Evolutionary conservation across 129 eudicot species (phyloP).

Genomic region (Kitagawia praeruptora): DNA sequence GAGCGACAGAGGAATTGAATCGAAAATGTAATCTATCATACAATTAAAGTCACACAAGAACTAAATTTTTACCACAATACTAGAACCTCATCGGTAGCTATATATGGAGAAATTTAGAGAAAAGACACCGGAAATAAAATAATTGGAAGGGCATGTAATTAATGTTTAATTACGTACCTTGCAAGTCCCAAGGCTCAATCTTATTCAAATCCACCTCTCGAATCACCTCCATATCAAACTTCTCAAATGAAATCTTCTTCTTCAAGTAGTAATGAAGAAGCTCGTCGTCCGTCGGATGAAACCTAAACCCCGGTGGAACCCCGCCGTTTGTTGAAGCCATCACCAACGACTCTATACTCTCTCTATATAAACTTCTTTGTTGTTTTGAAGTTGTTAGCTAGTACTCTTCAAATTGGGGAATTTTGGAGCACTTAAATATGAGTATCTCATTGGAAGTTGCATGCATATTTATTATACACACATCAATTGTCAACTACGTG

Average conservation of each 20-base stretch:
- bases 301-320: slow-evolving; percentile 94
- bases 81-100: too few relatives aligned
- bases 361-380: neutral
- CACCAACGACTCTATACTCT: neutral
- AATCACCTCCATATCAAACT: slow-evolving; percentile 93
- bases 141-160: too few relatives aligned
- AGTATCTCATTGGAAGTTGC: neutral
- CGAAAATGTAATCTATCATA: too few relatives aligned
- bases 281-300: slow-evolving; percentile 95
- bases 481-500: slow-evolving; percentile 29
- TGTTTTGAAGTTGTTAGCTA: neutral
- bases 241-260: slow-evolving; percentile 71
- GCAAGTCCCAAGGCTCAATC: slow-evolving; percentile 97
- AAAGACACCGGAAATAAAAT: too few relatives aligned
- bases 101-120: too few relatives aligned
- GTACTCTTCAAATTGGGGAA: neutral
- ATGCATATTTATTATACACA: neutral
- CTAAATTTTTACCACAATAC: too few relatives aligned
- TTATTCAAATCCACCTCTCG: slow-evolving; percentile 85
- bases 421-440: slow-evolving; percentile 6
- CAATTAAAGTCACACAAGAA: too few relatives aligned
- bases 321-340: slow-evolving; percentile 65
- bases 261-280: slow-evolving; percentile 86
- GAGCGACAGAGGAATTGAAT: too few relatives aligned
- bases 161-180: slow-evolving; percentile 45